Conservation (phyloP, 1,139 yeast genomes). For the Wickerhamomyces sp. region DNA sequence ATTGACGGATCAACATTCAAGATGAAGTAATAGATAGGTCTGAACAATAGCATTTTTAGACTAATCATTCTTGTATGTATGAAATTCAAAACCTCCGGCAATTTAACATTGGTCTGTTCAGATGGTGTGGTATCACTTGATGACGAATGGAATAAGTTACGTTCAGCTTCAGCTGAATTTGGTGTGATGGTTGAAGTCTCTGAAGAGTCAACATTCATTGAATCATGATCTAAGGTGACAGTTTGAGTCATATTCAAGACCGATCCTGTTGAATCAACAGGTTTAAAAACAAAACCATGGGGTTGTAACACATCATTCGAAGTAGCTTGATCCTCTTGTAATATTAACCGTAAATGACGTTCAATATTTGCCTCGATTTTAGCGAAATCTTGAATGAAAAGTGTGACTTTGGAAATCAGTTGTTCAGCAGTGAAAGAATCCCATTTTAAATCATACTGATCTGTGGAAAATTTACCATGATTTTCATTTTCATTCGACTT, state of each 20-base stretch:
- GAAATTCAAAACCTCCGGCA: conserved; percentile 19
- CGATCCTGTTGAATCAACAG: not conserved
- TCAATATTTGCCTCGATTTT: conserved; percentile 18
- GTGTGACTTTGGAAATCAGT: conserved; percentile 5
- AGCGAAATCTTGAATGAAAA: conserved; percentile 14
- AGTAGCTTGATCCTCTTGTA: conserved; percentile 10
- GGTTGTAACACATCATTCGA: conserved; percentile 13
- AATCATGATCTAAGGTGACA: not conserved
- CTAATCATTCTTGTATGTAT: conserved; percentile 19
- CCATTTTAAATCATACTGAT: conserved; percentile 18
- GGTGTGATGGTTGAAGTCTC: not conserved
- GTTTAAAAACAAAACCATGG: conserved; percentile 18
- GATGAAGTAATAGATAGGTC: conserved; percentile 17
- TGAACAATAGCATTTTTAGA: conserved; percentile 14
- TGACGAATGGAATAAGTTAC: not conserved
- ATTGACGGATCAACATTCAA: conserved; percentile 10
- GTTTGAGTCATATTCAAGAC: not conserved
- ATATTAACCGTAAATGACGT: conserved; percentile 10
- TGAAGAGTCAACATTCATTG: not conserved
- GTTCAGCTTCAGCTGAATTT: not conserved
- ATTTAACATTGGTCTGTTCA: conserved; percentile 1
- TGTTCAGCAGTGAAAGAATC: conserved; percentile 9
- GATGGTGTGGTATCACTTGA: not conserved
- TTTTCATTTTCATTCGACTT: conserved; percentile 2
- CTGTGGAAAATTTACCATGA: conserved; percentile 5